Conservation (phyloP, 345 rosid species). For the Brassica rapa region DNA sequence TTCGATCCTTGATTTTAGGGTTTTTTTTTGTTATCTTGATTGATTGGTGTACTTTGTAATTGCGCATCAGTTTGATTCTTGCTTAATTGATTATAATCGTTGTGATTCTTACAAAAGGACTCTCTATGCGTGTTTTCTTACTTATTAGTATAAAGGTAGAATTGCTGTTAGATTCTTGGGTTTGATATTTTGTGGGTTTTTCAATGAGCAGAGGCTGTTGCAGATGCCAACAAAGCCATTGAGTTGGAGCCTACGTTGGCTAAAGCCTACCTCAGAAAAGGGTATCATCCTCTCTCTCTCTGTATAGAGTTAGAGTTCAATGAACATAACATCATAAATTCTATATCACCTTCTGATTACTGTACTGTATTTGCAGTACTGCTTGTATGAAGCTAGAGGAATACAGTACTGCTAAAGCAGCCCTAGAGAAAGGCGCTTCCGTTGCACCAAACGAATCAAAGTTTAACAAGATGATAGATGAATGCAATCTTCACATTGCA, state of each 20-base stretch:
- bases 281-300: conserved; percentile 46
- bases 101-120: background rate
- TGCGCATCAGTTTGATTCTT: background rate
- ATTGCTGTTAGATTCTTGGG: background rate
- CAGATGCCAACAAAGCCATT: conserved; percentile 72
- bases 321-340: background rate
- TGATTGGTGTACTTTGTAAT: background rate
- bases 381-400: conserved; percentile 75
- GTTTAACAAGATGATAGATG: conserved; percentile 54
- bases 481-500: conserved; percentile 56
- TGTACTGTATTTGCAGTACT: conserved; percentile 44
- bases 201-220: conserved; percentile 66
- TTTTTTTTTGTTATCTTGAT: background rate
- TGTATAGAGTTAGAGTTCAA: background rate
- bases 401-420: conserved; percentile 63
- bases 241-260: conserved; percentile 58
- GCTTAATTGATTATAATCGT: background rate
- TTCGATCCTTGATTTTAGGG: background rate
- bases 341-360: background rate
- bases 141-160: background rate
- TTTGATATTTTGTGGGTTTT: background rate
- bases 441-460: conserved; percentile 48
- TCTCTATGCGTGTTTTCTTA: background rate
- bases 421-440: conserved; percentile 57
- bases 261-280: conserved; percentile 73